Conservation (phyloP, 1,284 basidiomycete genomes). For the Ustilago vetiveriae region DNA sequence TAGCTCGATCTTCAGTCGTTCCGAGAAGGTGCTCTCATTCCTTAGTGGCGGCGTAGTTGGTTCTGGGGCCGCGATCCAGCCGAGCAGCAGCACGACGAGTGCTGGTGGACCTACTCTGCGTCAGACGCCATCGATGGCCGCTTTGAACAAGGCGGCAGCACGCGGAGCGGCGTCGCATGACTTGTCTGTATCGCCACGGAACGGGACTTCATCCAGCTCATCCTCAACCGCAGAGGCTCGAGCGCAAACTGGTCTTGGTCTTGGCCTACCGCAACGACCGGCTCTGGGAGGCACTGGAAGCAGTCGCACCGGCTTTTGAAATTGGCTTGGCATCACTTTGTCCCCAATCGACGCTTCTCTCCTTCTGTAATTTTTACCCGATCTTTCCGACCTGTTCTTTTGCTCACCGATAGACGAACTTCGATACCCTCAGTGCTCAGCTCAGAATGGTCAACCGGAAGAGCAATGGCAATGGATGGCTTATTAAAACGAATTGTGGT, state of each 20-base stretch:
- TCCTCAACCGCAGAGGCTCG: conserved; percentile 6
- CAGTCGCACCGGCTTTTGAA: conserved; percentile 29
- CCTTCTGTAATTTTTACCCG: no score
- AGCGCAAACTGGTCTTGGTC: conserved; percentile 20
- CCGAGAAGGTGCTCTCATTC: conserved; percentile 44
- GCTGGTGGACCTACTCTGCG: conserved; percentile 11
- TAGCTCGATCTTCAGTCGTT: conserved; percentile 35
- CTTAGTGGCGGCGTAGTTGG: conserved; percentile 37
- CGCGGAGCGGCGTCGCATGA: conserved; percentile 31
- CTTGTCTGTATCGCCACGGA: conserved; percentile 27
- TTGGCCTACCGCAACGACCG: conserved; percentile 29
- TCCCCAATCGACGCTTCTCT: no score
- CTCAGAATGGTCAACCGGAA: no score
- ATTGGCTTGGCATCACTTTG: no score
- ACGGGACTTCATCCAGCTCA: background rate
- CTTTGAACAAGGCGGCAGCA: conserved; percentile 38
- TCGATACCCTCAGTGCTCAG: no score
- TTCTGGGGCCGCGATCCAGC: conserved; percentile 28
- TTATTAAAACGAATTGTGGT: no score
- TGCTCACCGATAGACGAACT: no score
- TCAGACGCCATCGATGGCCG: conserved; percentile 40
- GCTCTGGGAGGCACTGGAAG: conserved; percentile 29
- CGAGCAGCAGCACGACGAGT: conserved; percentile 10
- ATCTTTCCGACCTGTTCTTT: no score
- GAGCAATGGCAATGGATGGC: no score